phyloP scores from a whole-genome alignment of 768 basidiomycete genomes.

The Udeniomyces megalosporus region DNA sequence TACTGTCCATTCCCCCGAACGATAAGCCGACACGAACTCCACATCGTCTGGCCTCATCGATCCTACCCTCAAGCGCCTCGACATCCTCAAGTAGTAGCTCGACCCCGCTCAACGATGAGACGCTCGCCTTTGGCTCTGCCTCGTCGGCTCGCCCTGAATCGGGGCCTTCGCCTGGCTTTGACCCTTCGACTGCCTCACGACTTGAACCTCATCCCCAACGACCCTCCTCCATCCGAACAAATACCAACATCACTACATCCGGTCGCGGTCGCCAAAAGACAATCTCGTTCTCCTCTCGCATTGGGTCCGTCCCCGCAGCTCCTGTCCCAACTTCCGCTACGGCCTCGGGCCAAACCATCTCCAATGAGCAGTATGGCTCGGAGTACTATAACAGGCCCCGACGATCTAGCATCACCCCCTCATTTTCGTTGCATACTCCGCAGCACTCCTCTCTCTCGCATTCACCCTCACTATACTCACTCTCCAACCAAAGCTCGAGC shows the following conservation, averaged over 20 bases:
- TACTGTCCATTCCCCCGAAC: too few species aligned
- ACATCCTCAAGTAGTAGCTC: constrained; percentile 38
- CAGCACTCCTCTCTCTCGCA: not conserved
- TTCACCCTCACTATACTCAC: not conserved
- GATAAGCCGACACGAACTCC: constrained; percentile 22
- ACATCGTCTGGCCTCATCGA: constrained; percentile 36
- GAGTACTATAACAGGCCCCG: not conserved
- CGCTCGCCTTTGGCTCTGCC: not conserved
- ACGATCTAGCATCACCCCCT: not conserved
- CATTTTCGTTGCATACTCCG: not conserved
- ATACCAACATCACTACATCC: not conserved
- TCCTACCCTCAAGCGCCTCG: constrained; percentile 38
- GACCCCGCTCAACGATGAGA: not conserved
- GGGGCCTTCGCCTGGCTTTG: not conserved
- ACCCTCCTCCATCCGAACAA: not conserved
- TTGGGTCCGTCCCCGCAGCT: constrained; percentile 1
- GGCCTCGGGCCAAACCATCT: constrained; percentile 6
- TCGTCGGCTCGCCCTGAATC: not conserved
- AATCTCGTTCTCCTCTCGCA: not conserved
- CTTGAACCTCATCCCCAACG: not conserved
- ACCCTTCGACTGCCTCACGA: not conserved
- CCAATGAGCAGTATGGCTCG: not conserved
- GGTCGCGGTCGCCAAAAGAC: not conserved
- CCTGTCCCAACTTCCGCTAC: constrained; percentile 3
- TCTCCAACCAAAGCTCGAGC: not conserved